Conservation (phyloP, 257 asterid genomes). For the Petunia secreta region DNA sequence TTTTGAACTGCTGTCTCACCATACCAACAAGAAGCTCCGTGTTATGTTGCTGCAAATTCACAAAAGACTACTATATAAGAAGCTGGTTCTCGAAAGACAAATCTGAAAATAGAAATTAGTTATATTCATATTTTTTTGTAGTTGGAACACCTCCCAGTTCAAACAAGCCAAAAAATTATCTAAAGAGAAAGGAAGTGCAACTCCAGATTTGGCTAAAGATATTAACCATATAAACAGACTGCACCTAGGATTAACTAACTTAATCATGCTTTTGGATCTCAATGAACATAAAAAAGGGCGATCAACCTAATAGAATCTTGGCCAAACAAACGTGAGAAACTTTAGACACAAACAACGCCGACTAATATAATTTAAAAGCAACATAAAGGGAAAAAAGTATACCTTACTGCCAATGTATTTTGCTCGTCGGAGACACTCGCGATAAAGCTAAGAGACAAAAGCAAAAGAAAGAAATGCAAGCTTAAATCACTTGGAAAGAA, state of each 20-base stretch:
- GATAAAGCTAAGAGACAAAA: conserved; percentile 67
- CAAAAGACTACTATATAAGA: conserved; percentile 29
- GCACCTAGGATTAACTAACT: background rate
- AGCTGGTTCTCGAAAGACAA: conserved; percentile 1
- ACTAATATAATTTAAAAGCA: background rate
- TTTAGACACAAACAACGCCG: background rate
- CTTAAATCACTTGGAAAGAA: conserved; percentile 19
- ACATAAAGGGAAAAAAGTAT: conserved; percentile 24
- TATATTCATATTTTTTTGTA: background rate
- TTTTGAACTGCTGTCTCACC: conserved; percentile 89
- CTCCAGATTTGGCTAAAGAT: background rate
- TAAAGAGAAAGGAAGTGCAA: background rate
- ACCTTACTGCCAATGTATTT: conserved; percentile 88
- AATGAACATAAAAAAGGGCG: background rate
- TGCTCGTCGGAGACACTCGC: conserved; percentile 92
- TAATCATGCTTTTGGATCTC: background rate
- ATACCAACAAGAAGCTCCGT: conserved; percentile 70
- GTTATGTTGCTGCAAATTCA: conserved; percentile 69
- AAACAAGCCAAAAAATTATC: background rate
- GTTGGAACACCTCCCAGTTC: background rate
- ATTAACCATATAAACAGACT: background rate
- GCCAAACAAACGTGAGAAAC: background rate
- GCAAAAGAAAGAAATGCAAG: background rate
- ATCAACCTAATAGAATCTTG: background rate
- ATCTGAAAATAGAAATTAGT: background rate